Percentiles rank a stretch among this genome's conserved stretches.
Evolutionary conservation across 163 green algal species (phyloP).

Genomic region (Chlamydomonas reinhardtii): DNA sequence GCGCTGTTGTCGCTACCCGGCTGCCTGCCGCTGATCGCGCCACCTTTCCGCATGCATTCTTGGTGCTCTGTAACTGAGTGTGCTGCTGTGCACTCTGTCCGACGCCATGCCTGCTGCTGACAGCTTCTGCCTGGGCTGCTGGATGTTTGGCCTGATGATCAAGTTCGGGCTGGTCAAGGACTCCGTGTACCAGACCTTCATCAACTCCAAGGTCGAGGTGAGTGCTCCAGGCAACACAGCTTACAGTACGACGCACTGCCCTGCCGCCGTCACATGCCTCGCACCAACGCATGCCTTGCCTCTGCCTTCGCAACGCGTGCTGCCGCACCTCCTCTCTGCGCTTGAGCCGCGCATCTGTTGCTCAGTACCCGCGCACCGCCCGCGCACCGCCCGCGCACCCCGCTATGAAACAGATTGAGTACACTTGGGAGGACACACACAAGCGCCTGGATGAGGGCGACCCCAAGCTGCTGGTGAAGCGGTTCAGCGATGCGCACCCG

Average conservation of each 20-base stretch:
- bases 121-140: conserved; percentile 65
- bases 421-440: conserved; percentile 57
- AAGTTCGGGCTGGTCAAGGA: conserved; percentile 58
- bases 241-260: too few species aligned
- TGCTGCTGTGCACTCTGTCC: too few species aligned
- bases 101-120: conserved; percentile 52
- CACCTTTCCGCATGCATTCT: too few species aligned
- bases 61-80: too few species aligned
- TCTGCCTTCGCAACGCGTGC: too few species aligned
- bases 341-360: too few species aligned
- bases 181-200: conserved; percentile 61
- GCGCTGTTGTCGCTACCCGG: neutral
- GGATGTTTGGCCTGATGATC: conserved; percentile 65
- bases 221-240: neutral
- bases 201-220: conserved; percentile 62
- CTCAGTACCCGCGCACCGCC: too few species aligned
- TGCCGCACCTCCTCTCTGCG: too few species aligned
- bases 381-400: too few species aligned
- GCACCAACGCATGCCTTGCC: too few species aligned
- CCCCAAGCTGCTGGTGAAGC: conserved; percentile 14
- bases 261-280: too few species aligned
- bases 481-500: conserved; percentile 41
- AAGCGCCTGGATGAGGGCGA: conserved; percentile 53
- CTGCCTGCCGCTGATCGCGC: too few species aligned
- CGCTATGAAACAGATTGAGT: conserved; percentile 27